Percentiles rank a stretch among this genome's conserved stretches.
phyloP scores from a whole-genome alignment of 2,329 filamentous ascomycete genomes.

The Coleophoma cylindrospora region DNA sequence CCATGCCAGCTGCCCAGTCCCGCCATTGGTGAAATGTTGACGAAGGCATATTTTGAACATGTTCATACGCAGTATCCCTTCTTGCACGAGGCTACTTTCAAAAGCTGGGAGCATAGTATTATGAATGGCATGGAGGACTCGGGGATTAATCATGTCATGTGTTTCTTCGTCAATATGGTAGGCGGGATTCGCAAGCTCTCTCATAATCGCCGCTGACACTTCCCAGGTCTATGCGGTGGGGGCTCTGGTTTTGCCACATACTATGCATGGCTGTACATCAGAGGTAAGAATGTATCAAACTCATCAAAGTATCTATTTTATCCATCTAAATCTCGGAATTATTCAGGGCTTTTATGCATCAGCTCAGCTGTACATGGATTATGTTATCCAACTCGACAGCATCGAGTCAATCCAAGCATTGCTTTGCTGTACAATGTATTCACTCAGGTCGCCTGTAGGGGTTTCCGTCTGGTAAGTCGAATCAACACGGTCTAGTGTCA shows the following conservation, averaged over 20 bases:
- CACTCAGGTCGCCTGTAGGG: constrained; percentile 16
- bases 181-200: no score
- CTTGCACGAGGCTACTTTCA: not conserved
- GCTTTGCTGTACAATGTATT: constrained; percentile 20
- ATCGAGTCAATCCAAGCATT: constrained; percentile 19
- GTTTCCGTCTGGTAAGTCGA: constrained; percentile 17
- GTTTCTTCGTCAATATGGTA: no score
- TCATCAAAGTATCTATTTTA: constrained; percentile 11
- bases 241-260: no score
- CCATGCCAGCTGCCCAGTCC: not conserved
- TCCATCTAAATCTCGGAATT: constrained; percentile 3
- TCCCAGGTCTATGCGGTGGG: no score
- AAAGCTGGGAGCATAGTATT: not conserved
- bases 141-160: no score
- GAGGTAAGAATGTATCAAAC: not conserved
- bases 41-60: not conserved
- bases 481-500: not conserved
- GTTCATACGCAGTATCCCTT: not conserved
- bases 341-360: constrained; percentile 13
- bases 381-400: constrained; percentile 17
- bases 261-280: not conserved
- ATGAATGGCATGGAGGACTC: not conserved
- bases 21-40: not conserved
- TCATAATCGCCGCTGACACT: no score
- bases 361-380: constrained; percentile 10